Percentiles rank a stretch among this genome's conserved stretches.
Evolutionary conservation across 1,139 yeast genomes (phyloP).

Genomic region (Saccharomyces hybrid): DNA sequence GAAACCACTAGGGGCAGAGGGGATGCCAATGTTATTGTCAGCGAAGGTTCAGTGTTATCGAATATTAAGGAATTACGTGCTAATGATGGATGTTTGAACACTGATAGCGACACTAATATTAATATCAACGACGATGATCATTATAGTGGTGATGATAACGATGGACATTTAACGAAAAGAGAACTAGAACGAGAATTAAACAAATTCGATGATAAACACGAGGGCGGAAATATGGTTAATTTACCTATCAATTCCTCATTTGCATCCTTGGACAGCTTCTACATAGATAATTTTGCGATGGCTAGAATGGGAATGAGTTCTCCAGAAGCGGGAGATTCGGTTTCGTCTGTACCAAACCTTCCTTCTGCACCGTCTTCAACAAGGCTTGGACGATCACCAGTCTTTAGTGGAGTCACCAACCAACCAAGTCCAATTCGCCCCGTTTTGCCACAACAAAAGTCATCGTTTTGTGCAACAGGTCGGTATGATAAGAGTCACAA

Average conservation of each 20-base stretch:
- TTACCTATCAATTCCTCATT: conserved; percentile 66
- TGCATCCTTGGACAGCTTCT: conserved; percentile 69
- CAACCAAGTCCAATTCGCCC: background rate
- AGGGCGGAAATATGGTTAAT: conserved; percentile 35
- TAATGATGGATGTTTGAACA: background rate
- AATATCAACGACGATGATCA: background rate
- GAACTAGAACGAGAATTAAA: conserved; percentile 9
- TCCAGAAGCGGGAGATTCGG: conserved; percentile 5
- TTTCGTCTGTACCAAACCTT: background rate
- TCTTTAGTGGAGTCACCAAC: background rate
- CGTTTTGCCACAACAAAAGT: background rate
- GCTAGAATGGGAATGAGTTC: conserved; percentile 16
- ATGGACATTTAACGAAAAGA: conserved; percentile 34
- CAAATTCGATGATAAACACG: conserved; percentile 32
- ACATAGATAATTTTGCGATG: conserved; percentile 45
- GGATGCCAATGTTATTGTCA: conserved; percentile 13
- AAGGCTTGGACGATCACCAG: background rate
- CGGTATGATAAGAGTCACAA: background rate
- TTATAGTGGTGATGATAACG: conserved; percentile 45
- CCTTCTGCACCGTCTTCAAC: background rate
- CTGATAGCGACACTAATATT: conserved; percentile 1
- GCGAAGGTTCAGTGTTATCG: conserved; percentile 15
- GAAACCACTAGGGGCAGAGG: background rate
- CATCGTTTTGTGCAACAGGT: background rate
- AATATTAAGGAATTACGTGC: conserved; percentile 7